Conservation (phyloP, 2,329 filamentous ascomycete genomes). For the Ophioceras dolichostomum region DNA sequence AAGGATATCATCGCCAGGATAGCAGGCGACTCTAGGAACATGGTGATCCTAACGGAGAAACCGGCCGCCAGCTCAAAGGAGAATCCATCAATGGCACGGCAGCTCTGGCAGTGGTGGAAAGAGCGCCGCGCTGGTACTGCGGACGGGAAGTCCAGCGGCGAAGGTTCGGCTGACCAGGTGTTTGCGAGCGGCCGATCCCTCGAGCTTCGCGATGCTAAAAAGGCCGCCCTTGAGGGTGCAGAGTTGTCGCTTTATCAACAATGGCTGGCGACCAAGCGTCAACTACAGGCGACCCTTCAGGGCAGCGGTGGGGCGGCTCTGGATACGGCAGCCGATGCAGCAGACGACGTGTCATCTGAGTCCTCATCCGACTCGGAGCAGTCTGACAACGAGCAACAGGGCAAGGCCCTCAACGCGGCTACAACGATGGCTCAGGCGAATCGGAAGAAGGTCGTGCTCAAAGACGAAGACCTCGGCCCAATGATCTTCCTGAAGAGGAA, state of each 20-base stretch:
- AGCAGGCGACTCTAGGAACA: slow-evolving; percentile 64
- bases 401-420: slow-evolving; percentile 80
- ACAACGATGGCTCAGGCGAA: slow-evolving; percentile 73
- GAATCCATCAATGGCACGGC: slow-evolving; percentile 52
- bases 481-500: slow-evolving; percentile 83
- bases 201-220: slow-evolving; percentile 46
- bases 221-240: slow-evolving; percentile 56
- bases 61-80: slow-evolving; percentile 31
- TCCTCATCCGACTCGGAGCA: slow-evolving; percentile 81
- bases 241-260: slow-evolving; percentile 81
- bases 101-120: slow-evolving; percentile 72
- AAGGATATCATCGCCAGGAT: slow-evolving; percentile 65
- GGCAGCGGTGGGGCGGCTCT: slow-evolving; percentile 51
- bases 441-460: slow-evolving; percentile 75
- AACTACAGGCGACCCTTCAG: slow-evolving; percentile 73
- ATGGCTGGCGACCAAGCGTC: slow-evolving; percentile 78
- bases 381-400: slow-evolving; percentile 81
- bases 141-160: slow-evolving; percentile 31
- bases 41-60: slow-evolving; percentile 78
- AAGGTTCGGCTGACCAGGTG: slow-evolving; percentile 38
- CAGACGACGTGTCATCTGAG: slow-evolving; percentile 69
- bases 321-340: slow-evolving; percentile 59
- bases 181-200: slow-evolving; percentile 52
- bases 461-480: slow-evolving; percentile 82
- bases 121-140: slow-evolving; percentile 45